Base-by-base conservation (phyloP, 1,284 basidiomycete species). In the Naganishia sp. region DNA sequence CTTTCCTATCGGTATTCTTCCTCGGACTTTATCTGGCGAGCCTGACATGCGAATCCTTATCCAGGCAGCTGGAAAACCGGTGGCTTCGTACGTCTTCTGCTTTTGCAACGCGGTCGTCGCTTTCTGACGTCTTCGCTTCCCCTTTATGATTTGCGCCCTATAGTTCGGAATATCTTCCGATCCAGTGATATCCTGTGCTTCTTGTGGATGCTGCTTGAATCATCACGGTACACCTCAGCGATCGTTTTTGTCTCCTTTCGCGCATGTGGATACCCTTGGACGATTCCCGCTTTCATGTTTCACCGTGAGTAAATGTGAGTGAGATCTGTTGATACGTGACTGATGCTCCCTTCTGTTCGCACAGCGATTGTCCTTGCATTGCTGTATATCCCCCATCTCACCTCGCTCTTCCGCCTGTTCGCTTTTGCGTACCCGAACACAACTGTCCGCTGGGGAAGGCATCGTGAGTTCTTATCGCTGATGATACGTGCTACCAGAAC, bases 361-460 rank as follows among this genome's bases (percentile, higher is more conserved):
- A 39, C 25, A 61, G 59, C 59, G 4, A 48, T 21, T 15, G 52
- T 61, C 48, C 28, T 61, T 5, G 36, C 36, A 3, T 36, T 61
- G 48, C 21, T 61, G 2, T 61, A 61, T 61, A 61, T 61, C 21
- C 59, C 59, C 23, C 59, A 61, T n/a, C 25, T 61, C 36, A 61
- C 59, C 48, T 61, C 59, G 6, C 48, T 61, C 10, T 61, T 61
- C 36, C 59, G 59, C 33, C 36, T 61, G 21, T 61, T 61, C 18
- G 59, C 59, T 2, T 61, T 61, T 31, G 59, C 59, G n/a, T 61
- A 61, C 25, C 59, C 59, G 31, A 61, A 61, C n/a, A 50, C 59
- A 9, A 61, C 59, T 3, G 25, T 61, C 11, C 16, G 59, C 28
- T 61, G 59, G 59, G 59, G 59, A 13, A 48, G 46, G 2, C 49